Percentiles rank a stretch among this genome's conserved stretches.
phyloP scores from a whole-genome alignment of 2,329 filamentous ascomycete genomes.

The Pseudogymnoascus sp. region DNA sequence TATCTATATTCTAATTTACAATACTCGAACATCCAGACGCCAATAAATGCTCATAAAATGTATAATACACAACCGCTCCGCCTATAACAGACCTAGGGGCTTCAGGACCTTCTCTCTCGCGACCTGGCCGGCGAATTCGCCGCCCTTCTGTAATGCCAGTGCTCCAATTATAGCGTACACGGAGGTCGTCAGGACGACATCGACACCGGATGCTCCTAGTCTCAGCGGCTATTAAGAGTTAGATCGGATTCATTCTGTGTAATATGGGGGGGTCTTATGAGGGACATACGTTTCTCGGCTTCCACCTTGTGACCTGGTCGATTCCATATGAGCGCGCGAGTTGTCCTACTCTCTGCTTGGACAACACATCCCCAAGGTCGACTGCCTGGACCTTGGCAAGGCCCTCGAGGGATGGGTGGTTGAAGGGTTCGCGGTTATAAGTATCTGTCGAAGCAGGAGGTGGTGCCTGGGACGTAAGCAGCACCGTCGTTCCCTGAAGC shows the following conservation, averaged over 20 bases:
- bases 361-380: slow-evolving; percentile 55
- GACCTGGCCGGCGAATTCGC: slow-evolving; percentile 65
- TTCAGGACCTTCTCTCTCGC: slow-evolving; percentile 56
- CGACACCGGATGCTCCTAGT: slow-evolving; percentile 63
- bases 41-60: slow-evolving; percentile 12
- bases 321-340: slow-evolving; percentile 67
- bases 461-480: slow-evolving; percentile 31
- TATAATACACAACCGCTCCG: slow-evolving; percentile 15
- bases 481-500: slow-evolving; percentile 57
- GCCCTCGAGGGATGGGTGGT: slow-evolving; percentile 63
- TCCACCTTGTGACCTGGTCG: slow-evolving; percentile 75
- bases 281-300: slow-evolving; percentile 65
- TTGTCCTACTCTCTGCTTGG: slow-evolving; percentile 57
- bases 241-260: neutral
- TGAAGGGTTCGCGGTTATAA: slow-evolving; percentile 52
- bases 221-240: slow-evolving; percentile 48
- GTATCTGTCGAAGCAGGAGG: slow-evolving; percentile 33
- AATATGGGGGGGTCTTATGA: neutral
- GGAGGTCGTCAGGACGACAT: slow-evolving; percentile 67
- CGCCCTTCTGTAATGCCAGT: slow-evolving; percentile 79
- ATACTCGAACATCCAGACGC: slow-evolving; percentile 21
- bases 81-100: slow-evolving; percentile 26
- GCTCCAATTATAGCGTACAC: slow-evolving; percentile 85
- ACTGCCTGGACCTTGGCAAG: slow-evolving; percentile 61
- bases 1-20: slow-evolving; percentile 21